Evolutionary conservation across 208 protist species (phyloP).

Genomic region (Borovskyia barvae): DNA sequence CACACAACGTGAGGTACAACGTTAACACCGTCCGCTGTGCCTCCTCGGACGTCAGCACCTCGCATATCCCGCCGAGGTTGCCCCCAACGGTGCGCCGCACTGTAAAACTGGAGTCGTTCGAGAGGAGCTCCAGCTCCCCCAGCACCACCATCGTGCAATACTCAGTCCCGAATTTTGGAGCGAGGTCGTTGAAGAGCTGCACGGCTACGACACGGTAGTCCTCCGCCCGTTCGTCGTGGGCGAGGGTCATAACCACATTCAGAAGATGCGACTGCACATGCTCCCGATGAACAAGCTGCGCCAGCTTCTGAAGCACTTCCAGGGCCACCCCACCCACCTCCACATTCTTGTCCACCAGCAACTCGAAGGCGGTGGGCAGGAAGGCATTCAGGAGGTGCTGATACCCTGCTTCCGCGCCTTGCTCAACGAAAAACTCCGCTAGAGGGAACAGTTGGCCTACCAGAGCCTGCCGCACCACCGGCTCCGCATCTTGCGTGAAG

Average conservation of each 20-base stretch:
- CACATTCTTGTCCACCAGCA: constrained; percentile 94
- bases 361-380: constrained; percentile 91
- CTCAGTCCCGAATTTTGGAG: constrained; percentile 67
- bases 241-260: constrained; percentile 87
- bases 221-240: constrained; percentile 93
- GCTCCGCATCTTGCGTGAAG: constrained; percentile 90
- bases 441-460: constrained; percentile 88
- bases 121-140: constrained; percentile 78
- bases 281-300: constrained; percentile 73
- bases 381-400: constrained; percentile 80
- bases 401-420: constrained; percentile 81
- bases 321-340: constrained; percentile 89
- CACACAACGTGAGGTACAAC: constrained; percentile 86
- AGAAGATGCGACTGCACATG: constrained; percentile 89
- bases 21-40: constrained; percentile 70
- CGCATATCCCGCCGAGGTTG: constrained; percentile 79
- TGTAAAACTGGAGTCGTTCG: constrained; percentile 88
- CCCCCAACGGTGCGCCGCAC: constrained; percentile 86
- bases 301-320: constrained; percentile 80
- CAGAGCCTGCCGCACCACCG: constrained; percentile 88
- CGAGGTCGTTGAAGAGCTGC: constrained; percentile 88
- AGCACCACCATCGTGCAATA: constrained; percentile 74
- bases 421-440: constrained; percentile 70
- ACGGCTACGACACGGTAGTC: constrained; percentile 94
- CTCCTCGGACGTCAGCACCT: constrained; percentile 46